These are phyloP conservation scores for Neurospora tetrasperma DNA, from an alignment of 495 filamentous ascomycete genomes.

Conservation along the genomic window DNA sequence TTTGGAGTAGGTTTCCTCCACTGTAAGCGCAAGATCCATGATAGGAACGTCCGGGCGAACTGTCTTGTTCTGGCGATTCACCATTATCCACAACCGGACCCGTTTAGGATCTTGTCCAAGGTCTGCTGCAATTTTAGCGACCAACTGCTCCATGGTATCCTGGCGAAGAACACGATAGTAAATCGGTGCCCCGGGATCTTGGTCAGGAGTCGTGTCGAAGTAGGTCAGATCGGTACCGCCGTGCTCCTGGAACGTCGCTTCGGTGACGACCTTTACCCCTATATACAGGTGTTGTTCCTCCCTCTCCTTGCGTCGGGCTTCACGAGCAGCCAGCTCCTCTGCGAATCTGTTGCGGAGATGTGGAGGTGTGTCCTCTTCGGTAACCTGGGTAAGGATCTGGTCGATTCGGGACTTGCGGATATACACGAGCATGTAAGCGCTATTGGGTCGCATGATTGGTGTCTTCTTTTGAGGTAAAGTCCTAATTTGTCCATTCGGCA, in stretches of 20 bases:
- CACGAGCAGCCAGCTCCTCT: slow-evolving; percentile 66
- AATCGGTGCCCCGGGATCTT: slow-evolving; percentile 49
- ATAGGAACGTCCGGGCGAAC: slow-evolving; percentile 81
- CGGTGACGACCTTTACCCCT: slow-evolving; percentile 65
- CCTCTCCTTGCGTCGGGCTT: slow-evolving; percentile 69
- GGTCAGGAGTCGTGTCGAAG: slow-evolving; percentile 46
- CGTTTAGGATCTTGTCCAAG: slow-evolving; percentile 49
- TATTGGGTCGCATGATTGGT: slow-evolving; percentile 46
- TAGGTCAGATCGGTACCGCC: slow-evolving; percentile 77
- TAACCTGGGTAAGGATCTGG: slow-evolving; percentile 64
- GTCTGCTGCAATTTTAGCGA: slow-evolving; percentile 56
- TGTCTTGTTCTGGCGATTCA: slow-evolving; percentile 97
- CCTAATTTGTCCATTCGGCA: slow-evolving; percentile 34
- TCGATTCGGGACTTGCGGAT: slow-evolving; percentile 77
- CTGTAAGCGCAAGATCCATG: slow-evolving; percentile 60
- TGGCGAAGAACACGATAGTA: slow-evolving; percentile 61
- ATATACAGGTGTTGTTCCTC: slow-evolving; percentile 93
- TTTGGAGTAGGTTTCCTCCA: slow-evolving; percentile 68
- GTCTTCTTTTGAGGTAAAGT: slow-evolving; percentile 32
- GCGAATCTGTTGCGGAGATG: slow-evolving; percentile 73
- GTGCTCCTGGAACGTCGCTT: slow-evolving; percentile 66
- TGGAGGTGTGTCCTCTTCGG: slow-evolving; percentile 62
- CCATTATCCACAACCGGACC: slow-evolving; percentile 89
- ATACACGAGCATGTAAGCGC: slow-evolving; percentile 98
- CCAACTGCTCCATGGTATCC: slow-evolving; percentile 65